A percentile compares a stretch with the other conserved stretches of the same genome.
These are phyloP conservation scores for Vanderwaltozyma yarrowii DNA, from an alignment of 805 yeast genomes.

Conservation along the genomic window DNA sequence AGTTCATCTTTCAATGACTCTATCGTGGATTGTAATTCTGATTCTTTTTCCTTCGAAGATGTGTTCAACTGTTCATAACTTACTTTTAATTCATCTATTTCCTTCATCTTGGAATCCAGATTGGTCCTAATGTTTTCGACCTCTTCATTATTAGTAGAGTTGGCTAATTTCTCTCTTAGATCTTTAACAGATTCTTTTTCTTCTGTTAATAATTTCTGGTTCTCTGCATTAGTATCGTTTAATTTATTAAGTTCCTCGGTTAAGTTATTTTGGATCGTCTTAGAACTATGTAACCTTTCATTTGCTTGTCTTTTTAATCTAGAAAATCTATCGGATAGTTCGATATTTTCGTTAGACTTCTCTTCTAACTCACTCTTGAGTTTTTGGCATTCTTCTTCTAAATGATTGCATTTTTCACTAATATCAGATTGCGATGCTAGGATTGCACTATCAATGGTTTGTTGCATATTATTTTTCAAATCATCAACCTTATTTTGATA, in stretches of 20 bases:
- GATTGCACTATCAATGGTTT: background rate
- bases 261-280: slow-evolving; percentile 30
- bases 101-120: no score
- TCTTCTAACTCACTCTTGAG: slow-evolving; percentile 17
- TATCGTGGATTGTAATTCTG: slow-evolving; percentile 8
- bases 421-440: background rate
- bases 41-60: slow-evolving; percentile 9
- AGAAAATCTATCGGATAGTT: slow-evolving; percentile 24
- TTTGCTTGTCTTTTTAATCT: slow-evolving; percentile 28
- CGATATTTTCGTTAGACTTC: slow-evolving; percentile 20
- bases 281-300: slow-evolving; percentile 25
- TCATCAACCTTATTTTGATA: slow-evolving; percentile 50
- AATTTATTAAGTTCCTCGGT: slow-evolving; percentile 30
- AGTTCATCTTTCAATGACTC: background rate
- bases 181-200: slow-evolving; percentile 13
- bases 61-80: no score
- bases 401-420: background rate
- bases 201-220: slow-evolving; percentile 11
- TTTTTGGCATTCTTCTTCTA: background rate
- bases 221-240: slow-evolving; percentile 5
- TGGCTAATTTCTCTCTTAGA: slow-evolving; percentile 9
- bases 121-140: no score
- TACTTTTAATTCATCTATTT: no score
- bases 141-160: no score
- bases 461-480: background rate